These are phyloP conservation scores for Mycocentrospora acerina DNA, from an alignment of 2,329 filamentous ascomycete genomes.

Conservation along the genomic window DNA sequence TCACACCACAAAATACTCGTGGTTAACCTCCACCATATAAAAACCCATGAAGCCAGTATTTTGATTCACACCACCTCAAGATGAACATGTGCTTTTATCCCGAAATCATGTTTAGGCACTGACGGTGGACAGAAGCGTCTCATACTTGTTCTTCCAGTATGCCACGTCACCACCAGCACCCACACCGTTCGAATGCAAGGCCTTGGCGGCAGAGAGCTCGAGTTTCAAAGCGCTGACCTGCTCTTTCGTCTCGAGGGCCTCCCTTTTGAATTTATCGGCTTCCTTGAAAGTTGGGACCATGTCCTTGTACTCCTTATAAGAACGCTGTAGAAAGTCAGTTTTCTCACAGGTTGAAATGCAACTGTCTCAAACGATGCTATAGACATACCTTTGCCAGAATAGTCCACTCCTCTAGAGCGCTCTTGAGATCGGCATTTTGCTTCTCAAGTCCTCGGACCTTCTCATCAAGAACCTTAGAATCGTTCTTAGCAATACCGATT, in stretches of 20 bases:
- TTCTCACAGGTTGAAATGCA: not conserved
- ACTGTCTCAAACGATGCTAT: not conserved
- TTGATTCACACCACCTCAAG: no score
- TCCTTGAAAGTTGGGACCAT: constrained; percentile 22
- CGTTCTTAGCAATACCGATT: not conserved
- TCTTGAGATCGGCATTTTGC: constrained; percentile 13
- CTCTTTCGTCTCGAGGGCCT: constrained; percentile 12
- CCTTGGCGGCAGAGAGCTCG: constrained; percentile 16
- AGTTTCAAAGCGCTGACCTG: constrained; percentile 19
- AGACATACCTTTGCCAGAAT: constrained; percentile 22
- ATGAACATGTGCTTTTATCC: no score
- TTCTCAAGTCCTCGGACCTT: constrained; percentile 13
- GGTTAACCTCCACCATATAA: no score
- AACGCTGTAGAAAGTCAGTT: constrained; percentile 17
- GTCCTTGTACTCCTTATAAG: constrained; percentile 29
- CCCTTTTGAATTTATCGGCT: constrained; percentile 19
- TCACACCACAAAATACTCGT: no score
- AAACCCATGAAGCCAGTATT: no score
- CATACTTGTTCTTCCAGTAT: constrained; percentile 33
- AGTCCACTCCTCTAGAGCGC: constrained; percentile 18
- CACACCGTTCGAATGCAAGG: constrained; percentile 12
- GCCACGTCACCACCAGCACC: constrained; percentile 5
- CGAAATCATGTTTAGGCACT: constrained; percentile 1
- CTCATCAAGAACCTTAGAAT: constrained; percentile 2
- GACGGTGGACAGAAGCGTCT: constrained; percentile 19